These are phyloP conservation scores for Harrya chromipes DNA, from an alignment of 768 basidiomycete genomes.

Conservation along the genomic window DNA sequence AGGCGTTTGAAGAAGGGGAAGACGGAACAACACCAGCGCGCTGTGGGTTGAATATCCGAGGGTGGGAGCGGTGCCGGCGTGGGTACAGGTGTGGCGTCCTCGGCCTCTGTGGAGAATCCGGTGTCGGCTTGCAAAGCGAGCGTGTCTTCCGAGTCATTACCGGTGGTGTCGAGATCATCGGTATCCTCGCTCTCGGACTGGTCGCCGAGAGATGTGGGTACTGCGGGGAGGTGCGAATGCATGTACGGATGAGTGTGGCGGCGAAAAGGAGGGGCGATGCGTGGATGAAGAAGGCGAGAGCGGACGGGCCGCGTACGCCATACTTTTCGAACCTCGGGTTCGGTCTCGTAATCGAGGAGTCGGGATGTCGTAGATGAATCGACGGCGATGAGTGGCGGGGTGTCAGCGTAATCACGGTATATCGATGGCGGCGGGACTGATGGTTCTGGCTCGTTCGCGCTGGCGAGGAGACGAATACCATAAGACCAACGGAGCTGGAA, in stretches of 20 bases:
- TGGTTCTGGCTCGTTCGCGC: slow-evolving; percentile 30
- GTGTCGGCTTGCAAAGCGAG: slow-evolving; percentile 7
- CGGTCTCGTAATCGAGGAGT: slow-evolving; percentile 11
- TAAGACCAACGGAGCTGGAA: slow-evolving; percentile 86
- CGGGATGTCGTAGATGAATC: background rate
- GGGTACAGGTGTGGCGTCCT: slow-evolving; percentile 1
- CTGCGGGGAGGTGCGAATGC: slow-evolving; percentile 19
- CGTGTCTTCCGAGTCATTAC: slow-evolving; percentile 22
- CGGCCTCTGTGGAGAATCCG: slow-evolving; percentile 13
- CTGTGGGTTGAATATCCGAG: background rate
- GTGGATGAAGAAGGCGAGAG: background rate
- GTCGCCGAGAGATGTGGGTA: slow-evolving; percentile 23
- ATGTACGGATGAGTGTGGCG: background rate
- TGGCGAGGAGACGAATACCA: slow-evolving; percentile 78
- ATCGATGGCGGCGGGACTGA: background rate
- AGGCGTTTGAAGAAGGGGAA: background rate
- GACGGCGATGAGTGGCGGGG: background rate
- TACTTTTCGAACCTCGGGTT: background rate
- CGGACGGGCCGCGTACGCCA: background rate
- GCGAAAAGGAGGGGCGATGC: background rate
- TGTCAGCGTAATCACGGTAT: slow-evolving; percentile 9
- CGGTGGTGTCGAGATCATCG: slow-evolving; percentile 15
- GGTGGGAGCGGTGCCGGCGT: background rate
- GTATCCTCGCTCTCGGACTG: slow-evolving; percentile 24
- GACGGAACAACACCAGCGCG: slow-evolving; percentile 4